Conservation (phyloP, 495 filamentous ascomycete species). For the Xylaria longipes region DNA sequence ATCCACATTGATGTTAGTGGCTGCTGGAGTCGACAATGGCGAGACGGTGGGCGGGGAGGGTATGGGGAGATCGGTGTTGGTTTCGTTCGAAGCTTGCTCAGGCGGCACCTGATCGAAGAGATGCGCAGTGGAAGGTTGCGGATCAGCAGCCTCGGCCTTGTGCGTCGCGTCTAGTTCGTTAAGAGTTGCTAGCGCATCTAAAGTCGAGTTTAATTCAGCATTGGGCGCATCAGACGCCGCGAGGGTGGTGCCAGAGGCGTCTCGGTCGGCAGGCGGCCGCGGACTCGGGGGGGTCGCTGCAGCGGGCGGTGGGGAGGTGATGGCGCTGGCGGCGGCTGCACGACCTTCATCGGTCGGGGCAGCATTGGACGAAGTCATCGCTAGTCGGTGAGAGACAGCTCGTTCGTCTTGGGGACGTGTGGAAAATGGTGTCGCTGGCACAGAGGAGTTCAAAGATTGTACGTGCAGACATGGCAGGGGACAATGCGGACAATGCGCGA, state of each 20-base stretch:
- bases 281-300: conserved; percentile 8
- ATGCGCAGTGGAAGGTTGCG: not conserved
- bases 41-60: conserved; percentile 42
- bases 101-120: not conserved
- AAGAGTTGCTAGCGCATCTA: conserved; percentile 31
- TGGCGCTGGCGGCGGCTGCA: conserved; percentile 16
- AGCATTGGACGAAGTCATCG: conserved; percentile 48
- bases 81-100: conserved; percentile 10
- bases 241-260: conserved; percentile 1
- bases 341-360: conserved; percentile 33
- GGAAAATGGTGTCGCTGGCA: conserved; percentile 16
- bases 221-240: not conserved
- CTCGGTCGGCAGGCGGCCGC: conserved; percentile 10
- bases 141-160: not conserved
- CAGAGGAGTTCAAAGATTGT: conserved; percentile 12
- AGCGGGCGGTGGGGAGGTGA: conserved; percentile 16
- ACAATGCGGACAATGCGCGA: conserved; percentile 23
- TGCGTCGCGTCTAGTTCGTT: conserved; percentile 3
- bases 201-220: conserved; percentile 10
- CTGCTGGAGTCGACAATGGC: conserved; percentile 41
- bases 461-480: conserved; percentile 25
- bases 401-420: conserved; percentile 40
- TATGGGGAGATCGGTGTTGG: conserved; percentile 32
- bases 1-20: conserved; percentile 37
- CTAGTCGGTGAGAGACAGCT: conserved; percentile 42